phyloP scores from a whole-genome alignment of 768 basidiomycete genomes.

The Amanita exitialis region DNA sequence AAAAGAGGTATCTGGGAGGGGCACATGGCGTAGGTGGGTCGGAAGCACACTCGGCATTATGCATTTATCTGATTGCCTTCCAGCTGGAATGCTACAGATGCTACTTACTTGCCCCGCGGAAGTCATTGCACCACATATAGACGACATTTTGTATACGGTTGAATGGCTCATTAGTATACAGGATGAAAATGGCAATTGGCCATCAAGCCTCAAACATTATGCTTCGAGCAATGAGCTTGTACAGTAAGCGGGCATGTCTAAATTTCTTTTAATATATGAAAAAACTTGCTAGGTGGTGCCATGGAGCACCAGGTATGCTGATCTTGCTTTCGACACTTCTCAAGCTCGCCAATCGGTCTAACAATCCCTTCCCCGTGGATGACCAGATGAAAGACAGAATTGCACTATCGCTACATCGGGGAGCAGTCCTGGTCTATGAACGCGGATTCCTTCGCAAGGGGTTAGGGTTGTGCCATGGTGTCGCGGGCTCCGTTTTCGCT shows the following conservation, averaged over 20 bases:
- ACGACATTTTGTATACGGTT: slow-evolving; percentile 30
- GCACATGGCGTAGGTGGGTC: slow-evolving; percentile 50
- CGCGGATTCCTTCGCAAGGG: slow-evolving; percentile 45
- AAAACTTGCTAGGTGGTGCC: slow-evolving; percentile 38
- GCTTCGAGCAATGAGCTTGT: slow-evolving; percentile 27
- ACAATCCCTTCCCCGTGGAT: slow-evolving; percentile 14
- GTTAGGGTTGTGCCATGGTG: slow-evolving; percentile 51
- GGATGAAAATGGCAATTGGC: slow-evolving; percentile 43
- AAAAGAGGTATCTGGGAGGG: slow-evolving; percentile 44
- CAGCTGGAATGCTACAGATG: slow-evolving; percentile 46
- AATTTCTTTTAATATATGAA: not conserved
- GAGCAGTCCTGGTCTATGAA: slow-evolving; percentile 33
- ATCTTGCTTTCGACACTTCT: slow-evolving; percentile 36
- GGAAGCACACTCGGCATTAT: not conserved
- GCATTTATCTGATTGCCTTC: not conserved
- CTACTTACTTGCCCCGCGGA: slow-evolving; percentile 31
- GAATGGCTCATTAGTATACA: slow-evolving; percentile 39
- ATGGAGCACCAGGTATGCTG: slow-evolving; percentile 43
- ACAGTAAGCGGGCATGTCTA: slow-evolving; percentile 27
- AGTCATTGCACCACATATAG: slow-evolving; percentile 26
- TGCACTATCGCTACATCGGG: slow-evolving; percentile 23
- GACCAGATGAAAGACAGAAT: slow-evolving; percentile 18
- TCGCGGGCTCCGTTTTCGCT: slow-evolving; percentile 43
- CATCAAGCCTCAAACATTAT: slow-evolving; percentile 19
- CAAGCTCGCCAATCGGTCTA: slow-evolving; percentile 16